Conservation (phyloP, 768 basidiomycete genomes). For the Xerocomellus chrysenteron region DNA sequence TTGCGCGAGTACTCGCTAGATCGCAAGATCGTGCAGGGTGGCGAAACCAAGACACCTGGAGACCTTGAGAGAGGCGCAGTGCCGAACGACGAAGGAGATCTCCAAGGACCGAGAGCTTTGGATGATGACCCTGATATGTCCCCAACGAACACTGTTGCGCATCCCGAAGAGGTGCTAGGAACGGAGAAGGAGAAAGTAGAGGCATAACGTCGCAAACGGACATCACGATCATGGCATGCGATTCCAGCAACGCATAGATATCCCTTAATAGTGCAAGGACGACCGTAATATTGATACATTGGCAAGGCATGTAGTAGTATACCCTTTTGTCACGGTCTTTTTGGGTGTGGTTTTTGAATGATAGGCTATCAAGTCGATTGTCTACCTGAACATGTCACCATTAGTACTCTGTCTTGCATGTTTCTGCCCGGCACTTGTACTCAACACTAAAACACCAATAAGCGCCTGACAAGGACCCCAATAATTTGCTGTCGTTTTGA, state of each 20-base stretch:
- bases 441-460: too few relatives aligned
- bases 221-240: neutral
- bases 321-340: neutral
- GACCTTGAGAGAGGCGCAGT: conserved; percentile 32
- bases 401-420: too few relatives aligned
- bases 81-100: neutral
- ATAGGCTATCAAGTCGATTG: too few relatives aligned
- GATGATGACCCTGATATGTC: neutral
- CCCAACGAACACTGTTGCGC: neutral
- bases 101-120: too few relatives aligned
- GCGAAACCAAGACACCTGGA: conserved; percentile 21
- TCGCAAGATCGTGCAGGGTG: conserved; percentile 45
- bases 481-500: too few relatives aligned
- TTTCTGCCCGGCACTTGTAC: too few relatives aligned
- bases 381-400: too few relatives aligned
- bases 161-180: neutral
- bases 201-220: neutral
- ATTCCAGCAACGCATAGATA: conserved; percentile 3
- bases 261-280: neutral
- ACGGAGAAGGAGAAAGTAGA: neutral
- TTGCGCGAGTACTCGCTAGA: conserved; percentile 60
- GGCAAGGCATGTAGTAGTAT: neutral
- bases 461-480: too few relatives aligned
- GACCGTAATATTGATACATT: neutral
- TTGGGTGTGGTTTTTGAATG: too few relatives aligned